Percentiles rank a stretch among this genome's conserved stretches.
These are phyloP conservation scores for Melampsora abietis-canadensis DNA, from an alignment of 1,284 basidiomycete genomes.

Conservation along the genomic window DNA sequence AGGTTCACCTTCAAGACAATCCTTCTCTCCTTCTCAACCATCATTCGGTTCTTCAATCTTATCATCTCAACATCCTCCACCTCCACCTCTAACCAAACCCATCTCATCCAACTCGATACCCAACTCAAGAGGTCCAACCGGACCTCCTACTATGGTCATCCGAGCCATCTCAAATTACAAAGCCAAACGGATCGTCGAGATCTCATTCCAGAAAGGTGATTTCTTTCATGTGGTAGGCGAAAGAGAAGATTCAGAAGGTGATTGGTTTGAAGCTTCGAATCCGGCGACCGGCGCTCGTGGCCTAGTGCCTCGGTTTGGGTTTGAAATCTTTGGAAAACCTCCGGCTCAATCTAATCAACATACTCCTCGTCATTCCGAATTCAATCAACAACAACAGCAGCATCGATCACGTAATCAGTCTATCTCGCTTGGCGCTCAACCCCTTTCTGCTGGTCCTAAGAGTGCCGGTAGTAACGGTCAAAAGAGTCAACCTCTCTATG, in stretches of 20 bases:
- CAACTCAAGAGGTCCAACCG: conserved; percentile 43
- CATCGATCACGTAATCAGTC: neutral
- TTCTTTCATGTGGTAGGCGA: conserved; percentile 94
- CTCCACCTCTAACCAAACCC: too few species aligned
- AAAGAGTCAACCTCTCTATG: conserved; percentile 35
- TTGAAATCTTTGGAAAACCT: conserved; percentile 60
- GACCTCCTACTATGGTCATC: conserved; percentile 93
- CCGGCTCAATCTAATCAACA: neutral
- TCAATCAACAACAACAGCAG: conserved; percentile 10
- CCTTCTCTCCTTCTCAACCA: neutral
- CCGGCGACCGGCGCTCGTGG: conserved; percentile 90
- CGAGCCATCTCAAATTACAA: conserved; percentile 73
- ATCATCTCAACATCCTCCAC: too few species aligned
- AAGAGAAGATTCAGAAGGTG: conserved; percentile 56
- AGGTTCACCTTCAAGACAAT: neutral
- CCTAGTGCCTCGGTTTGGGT: conserved; percentile 76
- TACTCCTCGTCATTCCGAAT: conserved; percentile 1
- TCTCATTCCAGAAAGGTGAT: conserved; percentile 90
- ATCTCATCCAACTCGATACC: neutral
- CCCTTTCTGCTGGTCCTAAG: too few species aligned
- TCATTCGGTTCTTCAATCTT: too few species aligned
- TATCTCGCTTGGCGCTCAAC: neutral
- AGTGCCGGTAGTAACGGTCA: neutral
- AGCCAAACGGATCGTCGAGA: conserved; percentile 74
- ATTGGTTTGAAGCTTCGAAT: conserved; percentile 60